Evolutionary conservation across 306 rosid genomes (phyloP), one percentile per base, ranked within the genome.

Genomic region (Erythrophleum fordii): DNA sequence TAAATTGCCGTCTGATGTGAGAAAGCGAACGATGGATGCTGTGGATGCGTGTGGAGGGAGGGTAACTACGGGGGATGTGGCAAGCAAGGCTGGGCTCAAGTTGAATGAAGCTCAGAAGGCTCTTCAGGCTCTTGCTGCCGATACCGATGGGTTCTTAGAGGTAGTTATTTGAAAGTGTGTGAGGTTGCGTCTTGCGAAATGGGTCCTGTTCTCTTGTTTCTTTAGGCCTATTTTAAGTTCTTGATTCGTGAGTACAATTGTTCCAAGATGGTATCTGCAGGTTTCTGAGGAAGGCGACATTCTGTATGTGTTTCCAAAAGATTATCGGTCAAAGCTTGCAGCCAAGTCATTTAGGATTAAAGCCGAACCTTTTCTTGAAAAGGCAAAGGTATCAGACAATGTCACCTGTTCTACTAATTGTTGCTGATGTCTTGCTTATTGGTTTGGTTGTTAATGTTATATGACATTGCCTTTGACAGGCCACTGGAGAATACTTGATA

Each of bases 1-100:
- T 44, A 93, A 86, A 70, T 10, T 95, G 58, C 86, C 96, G 16
- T 77, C 90, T 12, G 90, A 95, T 80, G 94, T 93, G 66, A 90
- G 99, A 67, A 95, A 95, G 88, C 86, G 97, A 71, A 84, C 99
- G 34, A 92, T 93, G 99, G 99, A 95, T 28, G 98, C 97, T 0
- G 93, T 95, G 49, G 97, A 93, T 79, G 72, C 87, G 1, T 90
- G 79, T 35, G 98, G 97, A 26, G 97, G 98, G 35, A 92, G 97
- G 75, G 97, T 95, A 0, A 95, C 98, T 55, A 61, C 93, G 31
- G 98, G 99, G 11, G 99, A 95, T 59, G 98, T 95, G 56, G 93
- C 97, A 2, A 86, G 99, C 64, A 82, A 87, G 35, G 97, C 98
- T 75, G 99, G 99, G 16, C 91, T 93, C 12, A 90, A 90, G 84